Conservation (phyloP, 2,329 filamentous ascomycete genomes). For the Laburnicola sp. region DNA sequence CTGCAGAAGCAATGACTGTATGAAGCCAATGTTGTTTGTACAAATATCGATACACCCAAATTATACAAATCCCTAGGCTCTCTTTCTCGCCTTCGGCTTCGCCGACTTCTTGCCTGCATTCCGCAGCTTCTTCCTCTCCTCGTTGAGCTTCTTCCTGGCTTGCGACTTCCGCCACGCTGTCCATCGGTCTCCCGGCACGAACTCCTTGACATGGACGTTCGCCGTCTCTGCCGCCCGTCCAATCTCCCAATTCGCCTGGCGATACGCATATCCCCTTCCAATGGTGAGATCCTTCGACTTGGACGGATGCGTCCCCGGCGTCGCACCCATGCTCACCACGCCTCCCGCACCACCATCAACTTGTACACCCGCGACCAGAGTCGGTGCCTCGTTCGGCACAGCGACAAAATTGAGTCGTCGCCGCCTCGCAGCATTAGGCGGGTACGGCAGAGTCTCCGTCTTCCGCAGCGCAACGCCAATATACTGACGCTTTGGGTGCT, state of each 20-base stretch:
- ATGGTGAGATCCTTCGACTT: conserved; percentile 25
- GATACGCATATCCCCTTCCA: conserved; percentile 63
- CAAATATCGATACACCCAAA: conserved; percentile 27
- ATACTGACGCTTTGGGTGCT: conserved; percentile 85
- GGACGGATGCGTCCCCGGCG: conserved; percentile 37
- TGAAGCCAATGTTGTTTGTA: conserved; percentile 19
- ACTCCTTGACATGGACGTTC: conserved; percentile 59
- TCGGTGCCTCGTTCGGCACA: conserved; percentile 39
- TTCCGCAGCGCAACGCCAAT: conserved; percentile 92
- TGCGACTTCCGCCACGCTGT: conserved; percentile 66
- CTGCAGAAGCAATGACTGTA: neutral
- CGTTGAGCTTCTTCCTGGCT: conserved; percentile 55
- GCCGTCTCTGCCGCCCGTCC: conserved; percentile 64
- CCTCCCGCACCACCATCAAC: conserved; percentile 23
- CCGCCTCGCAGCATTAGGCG: conserved; percentile 70
- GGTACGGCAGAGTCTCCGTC: conserved; percentile 76
- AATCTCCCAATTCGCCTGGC: conserved; percentile 70
- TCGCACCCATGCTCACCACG: conserved; percentile 22
- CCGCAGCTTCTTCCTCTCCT: conserved; percentile 59
- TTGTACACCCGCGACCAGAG: conserved; percentile 27
- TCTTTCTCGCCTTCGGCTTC: conserved; percentile 35
- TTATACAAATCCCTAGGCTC: conserved; percentile 21
- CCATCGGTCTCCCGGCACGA: conserved; percentile 63
- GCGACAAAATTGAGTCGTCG: conserved; percentile 75
- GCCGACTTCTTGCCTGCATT: conserved; percentile 46